These are phyloP conservation scores for Fomes fomentarius DNA, from an alignment of 1,284 basidiomycete species.

Conservation along the genomic window DNA sequence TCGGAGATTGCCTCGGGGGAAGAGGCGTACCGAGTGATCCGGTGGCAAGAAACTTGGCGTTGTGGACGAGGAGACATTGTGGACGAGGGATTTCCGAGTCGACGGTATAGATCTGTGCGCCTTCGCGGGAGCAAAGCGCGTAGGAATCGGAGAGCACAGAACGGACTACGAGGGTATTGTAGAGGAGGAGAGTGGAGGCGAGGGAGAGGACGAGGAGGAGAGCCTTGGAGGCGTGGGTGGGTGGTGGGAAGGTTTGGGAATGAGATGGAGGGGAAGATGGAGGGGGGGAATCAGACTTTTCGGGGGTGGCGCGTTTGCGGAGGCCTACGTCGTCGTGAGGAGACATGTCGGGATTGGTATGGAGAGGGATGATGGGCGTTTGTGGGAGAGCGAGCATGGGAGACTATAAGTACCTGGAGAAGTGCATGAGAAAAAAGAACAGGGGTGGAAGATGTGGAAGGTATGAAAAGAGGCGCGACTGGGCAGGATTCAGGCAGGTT, in stretches of 20 bases:
- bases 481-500: background rate
- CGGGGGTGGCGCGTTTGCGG: conserved; percentile 25
- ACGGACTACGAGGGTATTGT: background rate
- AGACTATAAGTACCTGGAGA: conserved; percentile 15
- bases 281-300: conserved; percentile 7
- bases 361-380: background rate
- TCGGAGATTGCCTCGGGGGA: no score
- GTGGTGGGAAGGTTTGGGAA: background rate
- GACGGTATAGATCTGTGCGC: conserved; percentile 60
- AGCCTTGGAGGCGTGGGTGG: background rate
- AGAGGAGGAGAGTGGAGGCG: conserved; percentile 12
- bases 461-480: background rate
- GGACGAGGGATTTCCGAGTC: conserved; percentile 50
- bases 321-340: conserved; percentile 18
- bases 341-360: conserved; percentile 20
- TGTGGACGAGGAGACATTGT: conserved; percentile 63
- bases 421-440: conserved; percentile 11
- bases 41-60: conserved; percentile 50
- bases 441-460: background rate
- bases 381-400: conserved; percentile 3
- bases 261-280: background rate
- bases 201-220: conserved; percentile 21
- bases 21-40: conserved; percentile 63
- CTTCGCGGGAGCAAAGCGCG: conserved; percentile 60
- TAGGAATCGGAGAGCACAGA: conserved; percentile 39